Evolutionary conservation across 306 rosid genomes (phyloP).

Genomic region (Malus sylvestris): DNA sequence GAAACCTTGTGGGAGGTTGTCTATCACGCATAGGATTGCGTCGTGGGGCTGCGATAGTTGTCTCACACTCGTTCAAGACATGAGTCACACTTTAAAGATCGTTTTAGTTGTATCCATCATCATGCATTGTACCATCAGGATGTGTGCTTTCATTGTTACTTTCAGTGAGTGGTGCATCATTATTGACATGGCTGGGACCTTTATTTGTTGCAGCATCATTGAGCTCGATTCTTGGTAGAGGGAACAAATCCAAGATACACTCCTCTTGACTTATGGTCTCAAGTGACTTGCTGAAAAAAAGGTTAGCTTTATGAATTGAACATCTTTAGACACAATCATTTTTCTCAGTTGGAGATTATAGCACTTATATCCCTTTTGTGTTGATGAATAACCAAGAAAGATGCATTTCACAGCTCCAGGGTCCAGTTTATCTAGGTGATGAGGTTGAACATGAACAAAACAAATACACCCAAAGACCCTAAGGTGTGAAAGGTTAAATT

Average conservation of each 20-base stretch:
- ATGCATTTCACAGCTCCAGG: background rate
- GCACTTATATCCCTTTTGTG: no score
- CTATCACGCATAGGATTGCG: background rate
- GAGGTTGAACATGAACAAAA: background rate
- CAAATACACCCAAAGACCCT: background rate
- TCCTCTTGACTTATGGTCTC: background rate
- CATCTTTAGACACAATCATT: background rate
- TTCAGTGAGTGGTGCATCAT: fast-evolving
- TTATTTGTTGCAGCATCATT: background rate
- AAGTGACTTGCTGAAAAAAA: background rate
- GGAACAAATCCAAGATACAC: background rate
- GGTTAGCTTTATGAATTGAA: background rate
- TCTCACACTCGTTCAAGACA: background rate
- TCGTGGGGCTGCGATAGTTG: fast-evolving
- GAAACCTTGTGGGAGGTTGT: no score
- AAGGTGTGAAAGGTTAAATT: background rate
- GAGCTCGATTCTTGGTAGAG: background rate
- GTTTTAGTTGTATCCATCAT: background rate
- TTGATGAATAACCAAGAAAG: background rate
- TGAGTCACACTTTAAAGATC: background rate
- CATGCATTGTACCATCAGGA: background rate
- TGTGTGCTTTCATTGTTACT: background rate
- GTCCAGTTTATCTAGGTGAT: background rate
- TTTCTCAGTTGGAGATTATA: background rate
- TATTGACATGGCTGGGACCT: background rate